Evolutionary conservation across 768 basidiomycete species (phyloP).

Genomic region (Suillus cothurnatus): DNA sequence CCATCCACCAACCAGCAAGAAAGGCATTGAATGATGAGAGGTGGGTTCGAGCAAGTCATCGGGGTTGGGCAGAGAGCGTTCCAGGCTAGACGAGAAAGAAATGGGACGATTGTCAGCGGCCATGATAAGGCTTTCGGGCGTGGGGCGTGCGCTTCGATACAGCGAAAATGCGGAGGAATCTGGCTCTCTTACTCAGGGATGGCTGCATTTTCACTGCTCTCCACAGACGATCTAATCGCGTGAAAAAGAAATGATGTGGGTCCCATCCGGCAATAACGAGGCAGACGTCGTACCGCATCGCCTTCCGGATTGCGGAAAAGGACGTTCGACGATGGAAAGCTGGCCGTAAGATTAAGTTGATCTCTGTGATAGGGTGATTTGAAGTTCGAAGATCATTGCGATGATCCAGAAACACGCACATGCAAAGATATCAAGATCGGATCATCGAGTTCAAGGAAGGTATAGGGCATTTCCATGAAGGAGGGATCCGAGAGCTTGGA

Average conservation of each 20-base stretch:
- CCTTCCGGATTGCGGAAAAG: constrained; percentile 86
- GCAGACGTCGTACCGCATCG: constrained; percentile 66
- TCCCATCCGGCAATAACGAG: too few relatives aligned
- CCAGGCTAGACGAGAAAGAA: background rate
- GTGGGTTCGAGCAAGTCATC: too few relatives aligned
- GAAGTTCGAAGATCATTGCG: background rate
- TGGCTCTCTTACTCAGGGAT: too few relatives aligned
- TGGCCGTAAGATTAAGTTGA: constrained; percentile 65
- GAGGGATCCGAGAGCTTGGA: too few relatives aligned
- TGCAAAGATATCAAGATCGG: constrained; percentile 69
- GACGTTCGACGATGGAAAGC: constrained; percentile 75
- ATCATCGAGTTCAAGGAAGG: constrained; percentile 72
- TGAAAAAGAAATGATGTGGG: background rate
- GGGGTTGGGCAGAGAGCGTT: background rate
- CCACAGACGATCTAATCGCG: background rate
- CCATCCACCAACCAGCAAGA: too few relatives aligned
- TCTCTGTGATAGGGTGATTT: constrained; percentile 44
- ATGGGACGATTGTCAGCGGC: background rate
- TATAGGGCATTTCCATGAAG: constrained; percentile 94
- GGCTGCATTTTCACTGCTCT: too few relatives aligned
- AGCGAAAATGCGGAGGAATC: background rate
- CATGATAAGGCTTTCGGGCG: background rate
- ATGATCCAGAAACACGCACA: constrained; percentile 50
- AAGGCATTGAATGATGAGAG: too few relatives aligned
- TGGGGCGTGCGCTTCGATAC: background rate